Evolutionary conservation across 1,284 basidiomycete species (phyloP).

Genomic region (Apiotrichum sp.): DNA sequence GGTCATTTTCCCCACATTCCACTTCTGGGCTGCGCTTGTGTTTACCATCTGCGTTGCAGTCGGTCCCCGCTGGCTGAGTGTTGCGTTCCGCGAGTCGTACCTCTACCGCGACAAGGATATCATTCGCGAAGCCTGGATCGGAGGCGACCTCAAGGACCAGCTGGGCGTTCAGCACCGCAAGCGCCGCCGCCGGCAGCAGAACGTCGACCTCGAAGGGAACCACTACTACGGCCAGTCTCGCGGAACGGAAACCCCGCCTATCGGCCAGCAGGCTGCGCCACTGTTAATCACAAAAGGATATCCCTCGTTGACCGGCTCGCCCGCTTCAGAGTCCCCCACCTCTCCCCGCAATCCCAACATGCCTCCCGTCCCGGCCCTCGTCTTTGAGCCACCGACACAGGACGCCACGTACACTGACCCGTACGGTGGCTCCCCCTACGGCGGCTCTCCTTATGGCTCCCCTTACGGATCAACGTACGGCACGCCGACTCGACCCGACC

Average conservation of each 20-base stretch:
- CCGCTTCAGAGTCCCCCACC: background rate
- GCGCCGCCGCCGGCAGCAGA: slow-evolving; percentile 9
- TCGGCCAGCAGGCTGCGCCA: background rate
- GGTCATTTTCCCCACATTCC: slow-evolving; percentile 67
- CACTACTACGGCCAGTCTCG: background rate
- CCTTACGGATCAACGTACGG: background rate
- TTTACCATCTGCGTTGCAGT: slow-evolving; percentile 65
- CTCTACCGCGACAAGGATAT: slow-evolving; percentile 57
- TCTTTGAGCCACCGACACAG: background rate
- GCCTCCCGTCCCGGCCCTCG: background rate
- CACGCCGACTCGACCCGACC: background rate
- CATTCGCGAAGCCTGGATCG: slow-evolving; percentile 80
- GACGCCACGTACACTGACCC: background rate
- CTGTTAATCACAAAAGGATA: background rate
- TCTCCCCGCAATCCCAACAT: background rate
- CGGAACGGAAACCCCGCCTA: too few species aligned
- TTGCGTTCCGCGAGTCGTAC: slow-evolving; percentile 27
- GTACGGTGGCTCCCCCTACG: background rate
- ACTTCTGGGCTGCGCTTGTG: slow-evolving; percentile 74
- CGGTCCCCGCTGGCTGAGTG: slow-evolving; percentile 49
- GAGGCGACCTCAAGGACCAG: slow-evolving; percentile 72
- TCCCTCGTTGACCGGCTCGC: background rate
- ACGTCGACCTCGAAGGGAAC: slow-evolving; percentile 1
- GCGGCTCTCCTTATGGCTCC: background rate
- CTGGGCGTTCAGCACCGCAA: slow-evolving; percentile 57